These are phyloP conservation scores for Leccinum aurantiacum DNA, from an alignment of 768 basidiomycete genomes.

Conservation along the genomic window DNA sequence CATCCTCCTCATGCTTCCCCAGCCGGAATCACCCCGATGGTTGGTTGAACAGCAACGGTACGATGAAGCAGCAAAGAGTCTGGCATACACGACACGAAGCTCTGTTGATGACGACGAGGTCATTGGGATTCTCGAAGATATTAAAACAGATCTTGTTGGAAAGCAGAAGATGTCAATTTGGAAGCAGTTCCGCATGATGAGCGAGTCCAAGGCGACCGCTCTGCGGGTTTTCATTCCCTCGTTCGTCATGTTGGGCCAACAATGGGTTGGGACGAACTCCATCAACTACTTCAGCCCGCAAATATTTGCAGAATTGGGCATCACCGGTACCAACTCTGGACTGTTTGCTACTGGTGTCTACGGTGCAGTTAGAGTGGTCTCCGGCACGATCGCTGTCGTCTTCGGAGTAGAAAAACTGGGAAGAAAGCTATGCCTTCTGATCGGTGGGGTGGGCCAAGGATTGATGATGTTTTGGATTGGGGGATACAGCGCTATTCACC, in stretches of 20 bases:
- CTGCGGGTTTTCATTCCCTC: conserved; percentile 46
- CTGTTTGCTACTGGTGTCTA: conserved; percentile 52
- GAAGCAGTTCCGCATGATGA: conserved; percentile 43
- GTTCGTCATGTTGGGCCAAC: conserved; percentile 46
- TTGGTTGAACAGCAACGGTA: conserved; percentile 48
- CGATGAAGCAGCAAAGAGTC: conserved; percentile 40
- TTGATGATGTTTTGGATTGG: conserved; percentile 39
- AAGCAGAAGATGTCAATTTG: conserved; percentile 35
- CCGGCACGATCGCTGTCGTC: conserved; percentile 39
- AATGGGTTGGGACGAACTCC: conserved; percentile 55
- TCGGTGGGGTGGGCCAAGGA: conserved; percentile 50
- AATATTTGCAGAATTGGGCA: conserved; percentile 50
- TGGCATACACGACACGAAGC: conserved; percentile 38
- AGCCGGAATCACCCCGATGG: conserved; percentile 60
- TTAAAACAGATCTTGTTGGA: conserved; percentile 48
- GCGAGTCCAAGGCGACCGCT: conserved; percentile 41
- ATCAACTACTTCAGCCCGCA: conserved; percentile 56
- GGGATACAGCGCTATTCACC: conserved; percentile 36
- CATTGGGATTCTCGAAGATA: conserved; percentile 41
- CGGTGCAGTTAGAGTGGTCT: conserved; percentile 41
- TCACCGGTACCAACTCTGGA: conserved; percentile 41
- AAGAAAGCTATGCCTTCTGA: conserved; percentile 48
- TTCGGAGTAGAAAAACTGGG: conserved; percentile 52
- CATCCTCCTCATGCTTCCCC: conserved; percentile 44
- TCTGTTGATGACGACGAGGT: conserved; percentile 37